Evolutionary conservation across 2,329 filamentous ascomycete species (phyloP), one percentile per base, ranked within the genome.

Genomic region (Davidsoniella virescens): DNA sequence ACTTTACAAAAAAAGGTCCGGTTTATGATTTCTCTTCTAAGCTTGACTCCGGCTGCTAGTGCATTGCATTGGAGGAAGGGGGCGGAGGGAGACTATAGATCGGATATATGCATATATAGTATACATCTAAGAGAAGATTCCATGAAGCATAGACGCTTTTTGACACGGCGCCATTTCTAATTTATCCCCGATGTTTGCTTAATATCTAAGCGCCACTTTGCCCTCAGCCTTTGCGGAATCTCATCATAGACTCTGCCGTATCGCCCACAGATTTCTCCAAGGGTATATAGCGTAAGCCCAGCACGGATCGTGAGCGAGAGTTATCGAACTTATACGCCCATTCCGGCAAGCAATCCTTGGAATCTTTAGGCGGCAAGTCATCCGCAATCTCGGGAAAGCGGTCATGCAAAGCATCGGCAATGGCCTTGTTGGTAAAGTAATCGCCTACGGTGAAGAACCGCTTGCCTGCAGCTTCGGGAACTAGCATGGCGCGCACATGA

Each of bases 401-500:
- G 49, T 56, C 49, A 26, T 62, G 52, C 54, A 62, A 57, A 14
- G 62, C 51, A 42, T 70, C 65, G 0, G 63, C 66, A 14, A 67
- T 60, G 50, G 58, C 60, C 56, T 65, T 65, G 56, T 65, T 65
- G 52, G 59, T 63, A 55, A 60, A 67, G 47, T 60, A 60, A 37
- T 58, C 60, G 7, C 60, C 58, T 10, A 63, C 71, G 0, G 78
- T 73, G 41, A 81, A 79, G 64, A 82, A 84, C 1, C 82, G 70
- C 61, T 79, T 72, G 36, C 70, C 68, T 0, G 73, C 76, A 1
- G 75, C 78, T 17, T 73, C 72, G 0, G 72, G 67, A 23, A 74
- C 66, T 54, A 75, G 63, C 43, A 76, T 65, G 0, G 78, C 76
- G 20, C 68, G 68, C n/a, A 84, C 70, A 55, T 84, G 80, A 0